Percentiles rank a stretch among this genome's conserved stretches.
Evolutionary conservation across 1,139 yeast species (phyloP).

Genomic region (Zygosaccharomyces sapae): DNA sequence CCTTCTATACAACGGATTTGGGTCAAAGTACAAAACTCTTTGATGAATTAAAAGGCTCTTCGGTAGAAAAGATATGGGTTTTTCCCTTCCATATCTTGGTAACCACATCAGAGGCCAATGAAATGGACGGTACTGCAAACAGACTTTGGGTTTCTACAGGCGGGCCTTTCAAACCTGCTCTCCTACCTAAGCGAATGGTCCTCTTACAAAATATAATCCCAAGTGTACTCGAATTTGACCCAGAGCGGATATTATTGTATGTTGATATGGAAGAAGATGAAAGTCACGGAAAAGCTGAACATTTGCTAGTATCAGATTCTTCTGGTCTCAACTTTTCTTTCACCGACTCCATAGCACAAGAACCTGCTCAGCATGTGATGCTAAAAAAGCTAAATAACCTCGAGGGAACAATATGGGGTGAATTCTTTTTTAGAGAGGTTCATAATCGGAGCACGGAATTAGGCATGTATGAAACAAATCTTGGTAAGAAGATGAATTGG

Average conservation of each 20-base stretch:
- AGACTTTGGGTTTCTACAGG: conserved; percentile 29
- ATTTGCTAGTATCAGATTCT: conserved; percentile 29
- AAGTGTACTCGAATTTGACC: conserved; percentile 15
- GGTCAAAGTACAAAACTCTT: conserved; percentile 18
- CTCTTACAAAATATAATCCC: background rate
- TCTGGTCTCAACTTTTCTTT: conserved; percentile 27
- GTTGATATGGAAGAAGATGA: conserved; percentile 7
- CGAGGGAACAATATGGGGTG: too few species aligned
- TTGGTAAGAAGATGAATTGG: background rate
- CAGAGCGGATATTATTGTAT: conserved; percentile 26
- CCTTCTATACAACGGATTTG: conserved; percentile 14
- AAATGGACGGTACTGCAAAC: conserved; percentile 21
- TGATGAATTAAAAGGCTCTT: conserved; percentile 21
- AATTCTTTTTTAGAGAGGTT: too few species aligned
- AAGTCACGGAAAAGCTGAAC: conserved; percentile 4
- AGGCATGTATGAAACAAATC: too few species aligned
- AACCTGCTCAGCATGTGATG: too few species aligned
- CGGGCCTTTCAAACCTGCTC: too few species aligned
- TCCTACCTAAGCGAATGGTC: too few species aligned
- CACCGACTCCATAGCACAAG: too few species aligned
- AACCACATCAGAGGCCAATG: conserved; percentile 26
- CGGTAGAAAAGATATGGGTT: conserved; percentile 15
- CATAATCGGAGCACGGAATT: too few species aligned
- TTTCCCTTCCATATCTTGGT: conserved; percentile 23
- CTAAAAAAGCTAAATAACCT: too few species aligned